These are phyloP conservation scores for Arctium lappa DNA, from an alignment of 129 eudicot species.

Conservation along the genomic window DNA sequence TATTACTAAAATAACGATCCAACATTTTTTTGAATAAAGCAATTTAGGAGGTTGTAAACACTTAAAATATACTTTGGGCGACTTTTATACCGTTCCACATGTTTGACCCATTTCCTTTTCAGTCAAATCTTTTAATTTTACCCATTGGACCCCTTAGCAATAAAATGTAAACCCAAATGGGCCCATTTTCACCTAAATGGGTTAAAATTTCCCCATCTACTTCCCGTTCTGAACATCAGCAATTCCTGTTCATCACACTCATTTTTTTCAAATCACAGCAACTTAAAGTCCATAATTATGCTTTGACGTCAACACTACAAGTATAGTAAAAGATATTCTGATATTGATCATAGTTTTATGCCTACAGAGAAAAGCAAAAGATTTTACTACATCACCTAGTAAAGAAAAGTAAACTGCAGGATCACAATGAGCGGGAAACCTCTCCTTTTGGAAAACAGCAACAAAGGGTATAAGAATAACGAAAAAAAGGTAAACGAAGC, in stretches of 20 bases:
- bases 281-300: background rate
- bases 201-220: too few species aligned
- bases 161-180: too few species aligned
- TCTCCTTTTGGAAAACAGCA: background rate
- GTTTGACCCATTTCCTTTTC: too few species aligned
- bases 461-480: background rate
- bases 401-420: background rate
- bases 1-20: too few species aligned
- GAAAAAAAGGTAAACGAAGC: background rate
- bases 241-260: background rate
- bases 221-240: background rate
- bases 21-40: too few species aligned
- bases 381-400: background rate
- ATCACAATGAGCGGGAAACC: background rate
- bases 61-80: too few species aligned
- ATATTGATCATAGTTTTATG: background rate
- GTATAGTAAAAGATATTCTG: background rate
- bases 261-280: background rate
- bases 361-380: background rate
- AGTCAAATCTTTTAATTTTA: too few species aligned
- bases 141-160: too few species aligned
- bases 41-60: too few species aligned
- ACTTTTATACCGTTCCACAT: too few species aligned
- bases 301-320: background rate
- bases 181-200: too few species aligned